Conservation (phyloP, 106 monocot species). For the Acorus calamus region DNA sequence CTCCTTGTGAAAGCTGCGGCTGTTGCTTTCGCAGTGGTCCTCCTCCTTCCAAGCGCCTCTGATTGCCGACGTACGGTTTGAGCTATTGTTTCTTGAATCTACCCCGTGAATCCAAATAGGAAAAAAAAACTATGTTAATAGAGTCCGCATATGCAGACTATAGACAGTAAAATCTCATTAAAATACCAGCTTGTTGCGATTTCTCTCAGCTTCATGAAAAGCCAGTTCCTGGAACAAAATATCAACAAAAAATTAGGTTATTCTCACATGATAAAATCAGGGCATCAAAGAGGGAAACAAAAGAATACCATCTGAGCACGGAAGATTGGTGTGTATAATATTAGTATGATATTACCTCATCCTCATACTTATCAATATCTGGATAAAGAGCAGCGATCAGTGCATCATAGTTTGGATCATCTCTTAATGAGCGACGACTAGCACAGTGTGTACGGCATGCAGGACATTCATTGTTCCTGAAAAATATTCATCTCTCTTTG, state of each 20-base stretch:
- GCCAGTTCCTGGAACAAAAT: constrained; percentile 65
- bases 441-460: constrained; percentile 98
- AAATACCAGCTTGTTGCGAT: constrained; percentile 70
- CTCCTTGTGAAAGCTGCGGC: too few species aligned
- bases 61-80: constrained; percentile 67
- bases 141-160: too few species aligned
- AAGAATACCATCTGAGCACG: not conserved
- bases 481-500: not conserved
- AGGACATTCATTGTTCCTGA: constrained; percentile 98
- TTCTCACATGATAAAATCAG: not conserved
- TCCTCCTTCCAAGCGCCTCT: constrained; percentile 75
- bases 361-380: constrained; percentile 95
- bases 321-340: not conserved
- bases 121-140: not conserved
- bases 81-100: constrained; percentile 92
- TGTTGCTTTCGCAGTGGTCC: constrained; percentile 4
- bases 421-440: constrained; percentile 91
- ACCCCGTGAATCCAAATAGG: not conserved
- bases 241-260: not conserved
- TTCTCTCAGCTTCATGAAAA: constrained; percentile 76
- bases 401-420: constrained; percentile 94
- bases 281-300: not conserved
- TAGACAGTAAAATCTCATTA: not conserved
- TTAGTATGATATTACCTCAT: constrained; percentile 43
- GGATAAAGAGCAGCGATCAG: constrained; percentile 88